Conservation (phyloP, 768 basidiomycete genomes). For the Russula brevipes region DNA sequence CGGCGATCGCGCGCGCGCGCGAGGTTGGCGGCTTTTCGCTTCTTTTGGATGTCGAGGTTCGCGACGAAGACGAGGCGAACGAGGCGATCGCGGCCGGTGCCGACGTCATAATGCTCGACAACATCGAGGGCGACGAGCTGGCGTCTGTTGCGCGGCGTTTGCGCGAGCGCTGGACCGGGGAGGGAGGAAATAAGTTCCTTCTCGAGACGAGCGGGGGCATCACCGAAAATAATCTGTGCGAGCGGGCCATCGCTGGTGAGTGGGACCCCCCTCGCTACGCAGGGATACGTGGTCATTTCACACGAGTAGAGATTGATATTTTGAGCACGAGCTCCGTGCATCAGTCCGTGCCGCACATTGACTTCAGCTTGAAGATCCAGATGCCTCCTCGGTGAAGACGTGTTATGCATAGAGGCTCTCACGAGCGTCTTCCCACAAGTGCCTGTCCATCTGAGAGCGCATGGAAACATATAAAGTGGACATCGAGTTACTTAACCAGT, state of each 20-base stretch:
- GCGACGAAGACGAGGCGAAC: slow-evolving; percentile 82
- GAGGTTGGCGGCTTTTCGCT: slow-evolving; percentile 55
- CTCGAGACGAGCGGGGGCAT: slow-evolving; percentile 95
- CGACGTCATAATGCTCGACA: slow-evolving; percentile 93
- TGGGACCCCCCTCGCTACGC: not conserved
- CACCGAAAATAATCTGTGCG: slow-evolving; percentile 81
- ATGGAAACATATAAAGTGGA: no score
- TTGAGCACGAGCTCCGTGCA: slow-evolving; percentile 86
- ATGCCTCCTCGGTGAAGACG: slow-evolving; percentile 33
- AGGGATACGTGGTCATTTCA: not conserved
- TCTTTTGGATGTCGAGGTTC: slow-evolving; percentile 84
- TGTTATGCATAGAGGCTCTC: not conserved
- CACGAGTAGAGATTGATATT: slow-evolving; percentile 79
- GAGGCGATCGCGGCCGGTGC: slow-evolving; percentile 95
- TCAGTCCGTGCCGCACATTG: slow-evolving; percentile 89
- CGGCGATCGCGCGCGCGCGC: slow-evolving; percentile 79
- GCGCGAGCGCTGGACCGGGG: slow-evolving; percentile 73
- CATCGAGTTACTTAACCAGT: no score
- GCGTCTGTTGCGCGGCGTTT: slow-evolving; percentile 61
- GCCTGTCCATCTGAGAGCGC: not conserved
- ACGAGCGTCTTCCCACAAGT: not conserved
- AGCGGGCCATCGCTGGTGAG: slow-evolving; percentile 77
- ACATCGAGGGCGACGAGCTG: slow-evolving; percentile 76
- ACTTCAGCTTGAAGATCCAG: slow-evolving; percentile 96
- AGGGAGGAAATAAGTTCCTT: slow-evolving; percentile 68